These are phyloP conservation scores for Lactarius indigo DNA, from an alignment of 768 basidiomycete species.

Conservation along the genomic window DNA sequence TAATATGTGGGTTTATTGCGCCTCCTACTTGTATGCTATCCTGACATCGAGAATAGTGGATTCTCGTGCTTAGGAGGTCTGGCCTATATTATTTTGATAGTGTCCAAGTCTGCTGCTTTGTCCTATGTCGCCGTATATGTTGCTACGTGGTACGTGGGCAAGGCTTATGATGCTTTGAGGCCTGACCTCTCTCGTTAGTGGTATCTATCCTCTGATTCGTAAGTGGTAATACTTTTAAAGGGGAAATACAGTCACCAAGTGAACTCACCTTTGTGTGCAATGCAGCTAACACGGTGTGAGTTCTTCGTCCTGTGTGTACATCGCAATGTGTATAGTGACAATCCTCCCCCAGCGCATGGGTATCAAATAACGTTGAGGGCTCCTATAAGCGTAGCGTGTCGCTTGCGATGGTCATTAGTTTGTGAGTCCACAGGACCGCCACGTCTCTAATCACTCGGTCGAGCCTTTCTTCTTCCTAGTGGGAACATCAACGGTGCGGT, in stretches of 20 bases:
- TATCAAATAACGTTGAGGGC: slow-evolving; percentile 71
- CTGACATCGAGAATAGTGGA: slow-evolving; percentile 2
- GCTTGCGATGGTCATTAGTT: slow-evolving; percentile 64
- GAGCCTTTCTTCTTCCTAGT: slow-evolving; percentile 32
- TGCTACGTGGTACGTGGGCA: slow-evolving; percentile 54
- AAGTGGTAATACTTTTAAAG: slow-evolving; percentile 31
- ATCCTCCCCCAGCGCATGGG: slow-evolving; percentile 41
- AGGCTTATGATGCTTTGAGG: background rate
- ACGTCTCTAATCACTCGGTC: background rate
- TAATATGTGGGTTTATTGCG: slow-evolving; percentile 51
- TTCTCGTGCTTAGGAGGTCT: slow-evolving; percentile 39
- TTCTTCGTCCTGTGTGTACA: background rate
- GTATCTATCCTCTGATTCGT: slow-evolving; percentile 74
- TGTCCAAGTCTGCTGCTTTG: slow-evolving; percentile 56
- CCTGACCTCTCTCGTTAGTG: slow-evolving; percentile 36
- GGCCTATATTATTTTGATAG: slow-evolving; percentile 70
- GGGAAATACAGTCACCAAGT: background rate
- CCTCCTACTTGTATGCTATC: background rate
- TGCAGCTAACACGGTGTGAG: slow-evolving; percentile 60
- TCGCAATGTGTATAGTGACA: background rate
- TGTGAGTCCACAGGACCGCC: slow-evolving; percentile 38
- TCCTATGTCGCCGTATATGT: slow-evolving; percentile 73
- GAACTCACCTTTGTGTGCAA: background rate
- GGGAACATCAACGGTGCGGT: slow-evolving; percentile 78
- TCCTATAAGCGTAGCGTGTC: slow-evolving; percentile 72